Evolutionary conservation across 768 basidiomycete species (phyloP), one percentile per base, ranked within the genome.

Genomic region (Boletus vinaceobasis): DNA sequence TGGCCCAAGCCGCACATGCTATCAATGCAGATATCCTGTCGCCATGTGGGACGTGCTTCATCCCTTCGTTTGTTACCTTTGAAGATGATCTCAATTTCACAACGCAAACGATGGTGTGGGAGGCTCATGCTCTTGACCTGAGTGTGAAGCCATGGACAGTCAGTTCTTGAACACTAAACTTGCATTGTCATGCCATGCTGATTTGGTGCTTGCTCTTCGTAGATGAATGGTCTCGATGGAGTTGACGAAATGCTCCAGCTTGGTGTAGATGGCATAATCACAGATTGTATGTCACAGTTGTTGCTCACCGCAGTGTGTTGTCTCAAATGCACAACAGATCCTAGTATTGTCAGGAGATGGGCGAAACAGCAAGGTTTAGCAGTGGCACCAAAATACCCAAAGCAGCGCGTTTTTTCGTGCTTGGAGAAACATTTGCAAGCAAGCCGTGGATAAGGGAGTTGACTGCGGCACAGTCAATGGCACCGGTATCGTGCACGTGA

Each of bases 141-240:
- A 56, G 66, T 11, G 84, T 92, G 43, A 83, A 84, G 56, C 87
- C 88, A 7, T 92, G 85, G 83, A 91, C 89, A 31, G 87, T 87
- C 57, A 59, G 81, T 74, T 15, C 27, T 36, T 5, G 27, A 39
- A 33, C 14, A 11, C 33, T 4, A 13, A 17, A 3, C 19, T 37
- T 45, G 50, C 14, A 32, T 42, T 39, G 21, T 31, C 19, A 6
- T 38, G 21, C 15, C 19, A 42, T 38, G 9, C 43, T 58, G 48
- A 60, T n/a, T 19, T 11, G 43, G 15, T 40, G 17, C 14, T 21
- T 40, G 17, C 14, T 21, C 14, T 36, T 42, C 31, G 55, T 7
- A 88, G 86, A 77, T 86, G 55, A 83, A 90, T 64, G 72, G 76
- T 19, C 71, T 87, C 53, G 83, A 80, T 60, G 73, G 83, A 36